These are phyloP conservation scores for Nicotiana noctiflora DNA, from an alignment of 257 asterid species.

Conservation along the genomic window DNA sequence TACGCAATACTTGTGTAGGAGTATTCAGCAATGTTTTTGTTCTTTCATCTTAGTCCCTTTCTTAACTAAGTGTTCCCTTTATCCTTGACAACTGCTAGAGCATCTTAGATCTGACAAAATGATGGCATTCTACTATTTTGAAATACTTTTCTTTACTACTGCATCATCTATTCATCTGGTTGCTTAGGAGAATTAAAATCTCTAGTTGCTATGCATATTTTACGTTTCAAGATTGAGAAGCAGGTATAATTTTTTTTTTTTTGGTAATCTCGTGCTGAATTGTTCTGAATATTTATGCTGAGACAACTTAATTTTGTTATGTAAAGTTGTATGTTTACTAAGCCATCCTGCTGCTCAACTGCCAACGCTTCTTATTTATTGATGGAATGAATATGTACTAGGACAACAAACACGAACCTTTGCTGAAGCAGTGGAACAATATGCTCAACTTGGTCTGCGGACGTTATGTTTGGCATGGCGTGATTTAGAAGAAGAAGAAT, in stretches of 20 bases:
- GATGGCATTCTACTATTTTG: background rate
- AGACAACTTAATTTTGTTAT: background rate
- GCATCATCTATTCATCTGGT: background rate
- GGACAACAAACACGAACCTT: slow-evolving; percentile 72
- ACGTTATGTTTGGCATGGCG: slow-evolving; percentile 98
- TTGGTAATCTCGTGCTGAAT: background rate
- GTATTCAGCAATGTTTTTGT: background rate
- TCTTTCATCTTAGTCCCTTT: background rate
- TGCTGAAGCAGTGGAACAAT: slow-evolving; percentile 89
- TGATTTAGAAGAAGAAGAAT: slow-evolving; percentile 68
- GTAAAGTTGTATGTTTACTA: background rate
- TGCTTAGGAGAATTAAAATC: background rate
- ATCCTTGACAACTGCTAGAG: background rate
- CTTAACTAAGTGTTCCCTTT: background rate
- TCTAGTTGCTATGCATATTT: background rate
- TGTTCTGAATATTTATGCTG: background rate
- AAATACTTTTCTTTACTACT: background rate
- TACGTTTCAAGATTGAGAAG: background rate
- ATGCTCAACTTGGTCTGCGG: slow-evolving; percentile 92
- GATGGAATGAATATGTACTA: slow-evolving; percentile 33
- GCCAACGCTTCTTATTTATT: slow-evolving; percentile 1
- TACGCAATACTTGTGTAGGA: background rate
- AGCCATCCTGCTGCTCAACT: background rate
- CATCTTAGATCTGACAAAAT: background rate
- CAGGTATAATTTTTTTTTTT: background rate